Base-by-base conservation (phyloP, 2,329 filamentous ascomycete genomes). In the Chrysosphaeria jannelii region DNA sequence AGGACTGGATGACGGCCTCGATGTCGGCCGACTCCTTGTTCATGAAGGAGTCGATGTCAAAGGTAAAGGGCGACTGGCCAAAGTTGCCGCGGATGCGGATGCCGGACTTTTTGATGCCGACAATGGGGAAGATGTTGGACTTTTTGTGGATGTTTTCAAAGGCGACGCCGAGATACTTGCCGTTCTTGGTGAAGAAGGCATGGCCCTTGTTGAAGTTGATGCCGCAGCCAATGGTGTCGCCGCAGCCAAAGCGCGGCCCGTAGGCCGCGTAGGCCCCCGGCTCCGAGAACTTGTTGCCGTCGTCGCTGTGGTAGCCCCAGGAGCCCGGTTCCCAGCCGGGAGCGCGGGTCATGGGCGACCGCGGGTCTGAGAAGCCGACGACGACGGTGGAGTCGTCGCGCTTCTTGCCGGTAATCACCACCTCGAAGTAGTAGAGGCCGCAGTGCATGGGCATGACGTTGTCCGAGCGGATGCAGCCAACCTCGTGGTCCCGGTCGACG, bases 371-470 rank as follows among this genome's bases (percentile, higher is more conserved):
- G 33, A 69, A 67, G 6, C 64, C 64, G 25, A 70, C 51, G 10
- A 53, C 59, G 25, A 70, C 62, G 3, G 54, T 57, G 11, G 57
- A 57, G 55, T 62, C 57, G 20, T 59, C 53, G 30, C 46, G 44
- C 35, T 51, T 56, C 24, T 46, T 50, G 10, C 47, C 44, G 13
- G 56, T 27, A 22, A 63, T 47, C 10, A 45, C 45, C 13, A 69
- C 53, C 39, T 97, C 85, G 38, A 65, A 97, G 41, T 97, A 97
- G 43, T 90, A 97, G 28, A 97, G 68, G 2, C 85, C 85, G 33
- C 74, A 85, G 37, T 89, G 70, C 17, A 64, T 55, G 4, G 85
- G 78, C 63, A 93, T 91, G 23, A 66, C 60, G 39, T 78, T 54
- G 41, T 97, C 71, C 14, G 79, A 62, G 26, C 85, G 64, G 27